Base-by-base conservation (phyloP, 371 early-diverging fungal genomes). In the Mortierella sp. region DNA sequence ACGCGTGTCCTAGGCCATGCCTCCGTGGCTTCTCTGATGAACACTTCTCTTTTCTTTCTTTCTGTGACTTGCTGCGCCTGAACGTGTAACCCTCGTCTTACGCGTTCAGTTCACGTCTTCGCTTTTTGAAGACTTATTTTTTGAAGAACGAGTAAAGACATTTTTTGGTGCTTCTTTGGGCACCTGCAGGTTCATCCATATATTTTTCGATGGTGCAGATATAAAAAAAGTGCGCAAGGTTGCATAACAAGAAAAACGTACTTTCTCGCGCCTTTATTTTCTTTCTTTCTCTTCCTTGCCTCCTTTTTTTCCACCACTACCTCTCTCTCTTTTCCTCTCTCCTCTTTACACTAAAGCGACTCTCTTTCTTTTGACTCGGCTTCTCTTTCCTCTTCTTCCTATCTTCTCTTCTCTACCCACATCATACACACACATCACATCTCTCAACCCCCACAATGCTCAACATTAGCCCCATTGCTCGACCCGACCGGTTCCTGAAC, bases 401-500 rank as follows among this genome's bases (percentile, higher is more conserved):
- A 43, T 50, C 10, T 24, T 28, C 19, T 28, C 14, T 4, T 26
- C 16, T 31, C 13, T 59, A 31, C 59, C 19, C 31, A 59, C 59
- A 5, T 31, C 59, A n/a, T 26, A 21, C 24, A 54, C 9, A 54
- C n/a, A 26, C 8, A 26, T 31, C 10, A n/a, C n/a, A n/a, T 28
- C 16, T 31, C 43, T 21, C 19, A 50, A 11, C 31, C 9, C 54
- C 34, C 51, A 71, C 59, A 69, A 82, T 82, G 82, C 55, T 82
- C 24, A 72, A 75, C 71, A 78, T 82, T 61, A 61, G 51, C 3
- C 69, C 73, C 71, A 75, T 82, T 69, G 21, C 78, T 67, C 59
- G 78, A 31, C 79, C 78, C 0, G 76, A 75, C 76, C 70, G 59
- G 46, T 82, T 78, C 76, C 53, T 78, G 69, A 82, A 82, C 31